Evolutionary conservation across 1,284 basidiomycete species (phyloP).

Genomic region (Tilletia indica): DNA sequence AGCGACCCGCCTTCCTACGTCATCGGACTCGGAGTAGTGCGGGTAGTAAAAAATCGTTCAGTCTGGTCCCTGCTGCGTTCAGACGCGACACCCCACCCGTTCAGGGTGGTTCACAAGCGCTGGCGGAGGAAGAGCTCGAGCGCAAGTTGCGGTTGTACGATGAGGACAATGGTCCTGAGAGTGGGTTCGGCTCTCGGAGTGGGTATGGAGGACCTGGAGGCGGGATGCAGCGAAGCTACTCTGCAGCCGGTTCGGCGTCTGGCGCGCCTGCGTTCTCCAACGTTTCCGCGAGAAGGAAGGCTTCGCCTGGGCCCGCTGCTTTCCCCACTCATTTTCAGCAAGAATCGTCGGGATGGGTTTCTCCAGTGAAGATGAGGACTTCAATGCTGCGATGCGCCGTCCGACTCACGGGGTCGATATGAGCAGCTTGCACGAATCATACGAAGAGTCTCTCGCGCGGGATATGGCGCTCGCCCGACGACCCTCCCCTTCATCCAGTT

Average conservation of each 20-base stretch:
- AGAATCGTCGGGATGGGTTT: background rate
- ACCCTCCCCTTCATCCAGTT: background rate
- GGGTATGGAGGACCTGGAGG: background rate
- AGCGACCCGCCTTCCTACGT: slow-evolving; percentile 6
- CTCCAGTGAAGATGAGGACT: background rate
- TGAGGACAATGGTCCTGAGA: background rate
- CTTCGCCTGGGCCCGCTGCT: background rate
- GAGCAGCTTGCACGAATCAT: background rate
- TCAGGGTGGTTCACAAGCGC: background rate
- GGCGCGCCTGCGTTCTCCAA: background rate
- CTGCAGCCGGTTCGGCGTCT: background rate
- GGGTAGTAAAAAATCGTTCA: slow-evolving; percentile 16
- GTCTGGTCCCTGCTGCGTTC: background rate
- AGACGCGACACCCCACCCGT: background rate
- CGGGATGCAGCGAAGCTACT: slow-evolving; percentile 4
- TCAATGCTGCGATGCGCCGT: background rate
- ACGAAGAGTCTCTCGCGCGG: background rate
- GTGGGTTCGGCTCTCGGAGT: background rate
- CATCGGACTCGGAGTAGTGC: slow-evolving; percentile 11
- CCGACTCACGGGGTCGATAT: background rate
- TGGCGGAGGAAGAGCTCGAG: slow-evolving; percentile 14
- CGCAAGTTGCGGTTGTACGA: slow-evolving; percentile 13
- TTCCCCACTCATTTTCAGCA: background rate
- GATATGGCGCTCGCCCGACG: background rate
- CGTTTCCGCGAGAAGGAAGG: background rate